These are phyloP conservation scores for Plasmodium gallinaceum DNA, from an alignment of 169 alveolate genomes.

Conservation along the genomic window DNA sequence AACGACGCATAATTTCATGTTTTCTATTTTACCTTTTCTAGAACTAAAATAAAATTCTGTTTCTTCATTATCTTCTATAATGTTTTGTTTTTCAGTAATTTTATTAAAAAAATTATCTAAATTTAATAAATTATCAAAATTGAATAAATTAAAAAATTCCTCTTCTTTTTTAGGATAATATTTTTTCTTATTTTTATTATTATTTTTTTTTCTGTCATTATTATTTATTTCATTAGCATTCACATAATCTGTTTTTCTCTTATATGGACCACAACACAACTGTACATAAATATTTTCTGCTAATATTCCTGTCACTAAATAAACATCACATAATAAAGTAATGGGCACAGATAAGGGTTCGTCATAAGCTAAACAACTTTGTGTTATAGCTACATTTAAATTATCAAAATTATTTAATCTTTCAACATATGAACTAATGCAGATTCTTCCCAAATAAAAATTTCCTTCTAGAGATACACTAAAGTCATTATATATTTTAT, in stretches of 20 bases:
- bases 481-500: conserved; percentile 25
- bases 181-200: conserved; percentile 3
- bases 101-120: conserved; percentile 48
- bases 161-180: not conserved
- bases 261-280: conserved; percentile 89
- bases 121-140: conserved; percentile 53
- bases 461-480: conserved; percentile 77
- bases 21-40: conserved; percentile 81
- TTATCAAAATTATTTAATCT: conserved; percentile 86
- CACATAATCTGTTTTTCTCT: conserved; percentile 87
- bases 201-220: not conserved
- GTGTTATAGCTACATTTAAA: conserved; percentile 89
- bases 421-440: conserved; percentile 91
- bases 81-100: conserved; percentile 76
- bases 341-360: conserved; percentile 88
- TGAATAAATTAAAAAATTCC: conserved; percentile 11
- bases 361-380: conserved; percentile 89
- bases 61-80: conserved; percentile 79
- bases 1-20: conserved; percentile 84
- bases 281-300: conserved; percentile 80
- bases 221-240: conserved; percentile 33
- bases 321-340: conserved; percentile 89
- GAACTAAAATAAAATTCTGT: conserved; percentile 71
- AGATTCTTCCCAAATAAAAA: conserved; percentile 90
- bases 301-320: conserved; percentile 86